Evolutionary conservation across 2,329 filamentous ascomycete genomes (phyloP).

Genomic region (Cytospora leucostoma): DNA sequence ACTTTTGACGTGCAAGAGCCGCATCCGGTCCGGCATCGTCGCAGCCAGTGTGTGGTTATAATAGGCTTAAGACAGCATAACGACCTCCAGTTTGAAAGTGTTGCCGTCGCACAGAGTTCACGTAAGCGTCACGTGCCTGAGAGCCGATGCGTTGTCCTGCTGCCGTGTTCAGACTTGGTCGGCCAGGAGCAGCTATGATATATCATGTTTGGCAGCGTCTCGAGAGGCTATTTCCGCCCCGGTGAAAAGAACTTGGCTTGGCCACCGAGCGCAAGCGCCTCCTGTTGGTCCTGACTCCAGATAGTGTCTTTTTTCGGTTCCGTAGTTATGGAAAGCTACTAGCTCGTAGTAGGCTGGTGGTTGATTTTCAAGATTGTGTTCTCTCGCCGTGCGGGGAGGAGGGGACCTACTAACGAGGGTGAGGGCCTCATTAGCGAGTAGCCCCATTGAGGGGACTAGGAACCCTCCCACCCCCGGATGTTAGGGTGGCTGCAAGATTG

Average conservation of each 20-base stretch:
- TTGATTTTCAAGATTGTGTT: constrained; percentile 21
- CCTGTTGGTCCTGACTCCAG: constrained; percentile 16
- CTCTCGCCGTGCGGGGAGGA: constrained; percentile 20
- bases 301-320: constrained; percentile 18
- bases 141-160: constrained; percentile 22
- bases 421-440: constrained; percentile 15
- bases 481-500: constrained; percentile 18
- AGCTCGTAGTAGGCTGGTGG: constrained; percentile 13
- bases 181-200: constrained; percentile 19
- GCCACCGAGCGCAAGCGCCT: constrained; percentile 15
- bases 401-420: constrained; percentile 17
- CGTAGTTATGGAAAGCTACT: constrained; percentile 13
- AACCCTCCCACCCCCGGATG: constrained; percentile 16
- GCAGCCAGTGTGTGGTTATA: neutral
- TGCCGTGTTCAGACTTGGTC: constrained; percentile 22
- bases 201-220: neutral
- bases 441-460: constrained; percentile 11
- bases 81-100: neutral
- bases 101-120: constrained; percentile 11
- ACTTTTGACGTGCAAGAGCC: neutral
- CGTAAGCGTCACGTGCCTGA: constrained; percentile 23
- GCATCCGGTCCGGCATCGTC: neutral
- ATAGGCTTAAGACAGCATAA: neutral
- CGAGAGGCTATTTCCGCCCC: constrained; percentile 18
- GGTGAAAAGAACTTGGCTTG: constrained; percentile 16